Evolutionary conservation across 371 early-diverging fungal species (phyloP).

Genomic region (Actinomortierella wolfii): DNA sequence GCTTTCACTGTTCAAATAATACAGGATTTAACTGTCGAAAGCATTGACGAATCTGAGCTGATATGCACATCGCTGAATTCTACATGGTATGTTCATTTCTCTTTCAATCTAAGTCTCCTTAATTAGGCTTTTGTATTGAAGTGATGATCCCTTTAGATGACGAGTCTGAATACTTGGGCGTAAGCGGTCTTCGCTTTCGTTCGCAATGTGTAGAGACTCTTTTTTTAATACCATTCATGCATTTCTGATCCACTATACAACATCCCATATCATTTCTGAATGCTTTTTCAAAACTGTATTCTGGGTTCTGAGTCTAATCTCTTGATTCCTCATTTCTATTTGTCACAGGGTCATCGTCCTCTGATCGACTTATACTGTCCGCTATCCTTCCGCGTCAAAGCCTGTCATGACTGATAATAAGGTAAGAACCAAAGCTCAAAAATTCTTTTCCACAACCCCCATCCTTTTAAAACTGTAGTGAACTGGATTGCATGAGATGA

Average conservation of each 20-base stretch:
- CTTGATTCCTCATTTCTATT: neutral
- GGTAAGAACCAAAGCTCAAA: no score
- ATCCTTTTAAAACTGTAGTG: neutral
- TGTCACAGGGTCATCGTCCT: constrained; percentile 3
- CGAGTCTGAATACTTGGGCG: constrained; percentile 47
- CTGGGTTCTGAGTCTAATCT: no score
- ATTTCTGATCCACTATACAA: constrained; percentile 38
- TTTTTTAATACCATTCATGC: constrained; percentile 51
- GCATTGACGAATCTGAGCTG: no score
- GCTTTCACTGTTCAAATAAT: neutral
- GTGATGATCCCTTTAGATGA: constrained; percentile 48
- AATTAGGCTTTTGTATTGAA: constrained; percentile 6
- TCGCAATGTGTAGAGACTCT: constrained; percentile 46
- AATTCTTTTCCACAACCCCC: neutral
- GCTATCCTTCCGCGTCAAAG: no score
- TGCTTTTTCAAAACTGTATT: no score
- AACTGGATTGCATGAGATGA: constrained; percentile 40
- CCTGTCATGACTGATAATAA: no score
- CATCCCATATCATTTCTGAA: neutral
- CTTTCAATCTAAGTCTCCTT: neutral
- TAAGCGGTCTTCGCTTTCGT: constrained; percentile 39
- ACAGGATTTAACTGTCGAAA: neutral
- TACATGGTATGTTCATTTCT: neutral
- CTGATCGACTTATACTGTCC: no score
- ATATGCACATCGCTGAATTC: neutral